These are phyloP conservation scores for Ustilago crameri DNA, from an alignment of 1,284 basidiomycete genomes.

Conservation along the genomic window DNA sequence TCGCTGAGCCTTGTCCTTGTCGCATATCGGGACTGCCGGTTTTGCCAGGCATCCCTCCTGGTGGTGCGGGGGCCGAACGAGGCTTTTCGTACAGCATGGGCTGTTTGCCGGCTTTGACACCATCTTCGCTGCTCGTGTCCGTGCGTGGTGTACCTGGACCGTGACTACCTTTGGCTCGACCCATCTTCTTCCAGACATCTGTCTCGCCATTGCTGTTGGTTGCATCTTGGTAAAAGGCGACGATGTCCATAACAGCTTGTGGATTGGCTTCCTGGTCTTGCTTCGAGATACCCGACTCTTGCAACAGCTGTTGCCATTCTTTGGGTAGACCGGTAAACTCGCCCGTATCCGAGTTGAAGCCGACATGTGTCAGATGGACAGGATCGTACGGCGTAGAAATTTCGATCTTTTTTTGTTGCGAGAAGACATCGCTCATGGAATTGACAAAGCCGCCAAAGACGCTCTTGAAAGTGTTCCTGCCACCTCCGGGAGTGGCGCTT, in stretches of 20 bases:
- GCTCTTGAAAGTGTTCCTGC: slow-evolving; percentile 64
- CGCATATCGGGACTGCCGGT: slow-evolving; percentile 31
- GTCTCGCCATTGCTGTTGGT: slow-evolving; percentile 65
- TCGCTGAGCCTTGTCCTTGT: slow-evolving; percentile 20
- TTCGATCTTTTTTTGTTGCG: slow-evolving; percentile 82
- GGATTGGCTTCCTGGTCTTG: slow-evolving; percentile 97
- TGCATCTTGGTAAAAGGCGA: slow-evolving; percentile 93
- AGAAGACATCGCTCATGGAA: slow-evolving; percentile 76
- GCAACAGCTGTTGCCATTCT: slow-evolving; percentile 97
- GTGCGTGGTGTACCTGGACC: slow-evolving; percentile 33
- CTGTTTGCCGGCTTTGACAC: slow-evolving; percentile 19
- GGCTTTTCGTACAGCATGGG: slow-evolving; percentile 53
- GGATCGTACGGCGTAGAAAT: slow-evolving; percentile 98
- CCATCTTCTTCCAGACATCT: slow-evolving; percentile 69
- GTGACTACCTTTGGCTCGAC: slow-evolving; percentile 50
- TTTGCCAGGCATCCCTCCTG: slow-evolving; percentile 28
- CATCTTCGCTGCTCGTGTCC: slow-evolving; percentile 42
- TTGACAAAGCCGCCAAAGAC: slow-evolving; percentile 69
- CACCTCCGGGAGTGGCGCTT: slow-evolving; percentile 35
- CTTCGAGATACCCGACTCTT: slow-evolving; percentile 94
- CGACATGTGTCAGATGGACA: slow-evolving; percentile 99
- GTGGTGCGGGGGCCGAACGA: slow-evolving; percentile 49
- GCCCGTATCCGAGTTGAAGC: slow-evolving; percentile 97
- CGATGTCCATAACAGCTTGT: slow-evolving; percentile 97
- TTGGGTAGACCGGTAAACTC: slow-evolving; percentile 91